Evolutionary conservation across 768 basidiomycete genomes (phyloP).

Genomic region (Suillus clintonianus): DNA sequence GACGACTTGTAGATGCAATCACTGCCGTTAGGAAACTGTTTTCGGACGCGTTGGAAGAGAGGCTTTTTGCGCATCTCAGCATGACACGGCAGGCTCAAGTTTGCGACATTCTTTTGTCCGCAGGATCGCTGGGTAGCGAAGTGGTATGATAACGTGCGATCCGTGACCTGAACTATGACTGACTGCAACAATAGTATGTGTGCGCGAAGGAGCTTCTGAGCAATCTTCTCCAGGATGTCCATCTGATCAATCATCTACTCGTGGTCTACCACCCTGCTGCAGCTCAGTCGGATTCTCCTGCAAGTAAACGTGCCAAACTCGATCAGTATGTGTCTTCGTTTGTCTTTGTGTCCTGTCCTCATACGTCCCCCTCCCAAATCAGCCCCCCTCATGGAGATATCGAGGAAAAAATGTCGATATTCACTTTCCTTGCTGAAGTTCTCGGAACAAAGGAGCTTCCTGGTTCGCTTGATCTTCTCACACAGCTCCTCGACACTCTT

Average conservation of each 20-base stretch:
- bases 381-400: slow-evolving; percentile 27
- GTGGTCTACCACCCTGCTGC: slow-evolving; percentile 47
- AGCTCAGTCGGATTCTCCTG: slow-evolving; percentile 44
- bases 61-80: slow-evolving; percentile 56
- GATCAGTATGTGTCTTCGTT: slow-evolving; percentile 42
- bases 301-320: slow-evolving; percentile 65
- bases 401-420: slow-evolving; percentile 43
- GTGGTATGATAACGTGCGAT: slow-evolving; percentile 40
- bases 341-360: neutral
- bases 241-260: slow-evolving; percentile 56
- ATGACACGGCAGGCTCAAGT: slow-evolving; percentile 56
- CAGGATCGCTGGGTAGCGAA: slow-evolving; percentile 48
- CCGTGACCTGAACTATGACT: neutral
- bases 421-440: slow-evolving; percentile 69
- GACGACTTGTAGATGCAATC: slow-evolving; percentile 38
- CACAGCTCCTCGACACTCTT: slow-evolving; percentile 71
- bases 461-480: slow-evolving; percentile 71
- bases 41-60: slow-evolving; percentile 47
- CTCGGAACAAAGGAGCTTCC: slow-evolving; percentile 64
- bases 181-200: slow-evolving; percentile 37
- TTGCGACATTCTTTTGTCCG: slow-evolving; percentile 56
- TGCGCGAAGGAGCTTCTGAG: slow-evolving; percentile 52
- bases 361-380: neutral
- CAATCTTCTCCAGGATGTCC: slow-evolving; percentile 48
- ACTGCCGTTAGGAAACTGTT: slow-evolving; percentile 42